phyloP scores from a whole-genome alignment of 345 rosid genomes.

The Chamaenerion angustifolium region DNA sequence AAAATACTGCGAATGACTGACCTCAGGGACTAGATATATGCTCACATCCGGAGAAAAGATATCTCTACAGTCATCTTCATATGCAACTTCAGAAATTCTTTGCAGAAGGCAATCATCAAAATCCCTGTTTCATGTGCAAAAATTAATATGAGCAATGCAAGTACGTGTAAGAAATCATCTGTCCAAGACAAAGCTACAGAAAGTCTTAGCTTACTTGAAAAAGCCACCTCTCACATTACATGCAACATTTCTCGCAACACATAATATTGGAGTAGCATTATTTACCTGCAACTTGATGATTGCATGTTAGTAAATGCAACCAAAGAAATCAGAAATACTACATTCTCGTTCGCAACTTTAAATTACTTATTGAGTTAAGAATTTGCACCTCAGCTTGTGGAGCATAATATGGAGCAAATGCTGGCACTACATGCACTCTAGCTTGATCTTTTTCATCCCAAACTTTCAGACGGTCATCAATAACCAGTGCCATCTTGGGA shows the following conservation, averaged over 20 bases:
- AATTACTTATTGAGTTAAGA: neutral
- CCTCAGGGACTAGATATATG: conserved; percentile 84
- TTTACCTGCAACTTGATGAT: conserved; percentile 42
- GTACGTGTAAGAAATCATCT: too few species aligned
- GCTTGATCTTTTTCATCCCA: conserved; percentile 99
- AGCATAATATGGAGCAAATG: conserved; percentile 94
- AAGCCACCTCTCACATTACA: conserved; percentile 95
- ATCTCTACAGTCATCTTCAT: conserved; percentile 60
- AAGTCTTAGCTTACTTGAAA: conserved; percentile 48
- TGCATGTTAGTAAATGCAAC: conserved; percentile 6
- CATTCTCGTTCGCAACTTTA: conserved; percentile 1
- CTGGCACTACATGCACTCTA: conserved; percentile 96
- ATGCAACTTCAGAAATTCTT: conserved; percentile 56
- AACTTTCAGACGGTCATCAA: conserved; percentile 93
- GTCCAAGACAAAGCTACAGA: neutral
- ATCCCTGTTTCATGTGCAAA: conserved; percentile 42
- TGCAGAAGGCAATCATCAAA: conserved; percentile 85
- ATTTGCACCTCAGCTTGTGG: conserved; percentile 80
- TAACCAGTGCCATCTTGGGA: conserved; percentile 93
- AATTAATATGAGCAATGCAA: neutral
- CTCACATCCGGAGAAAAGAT: conserved; percentile 82
- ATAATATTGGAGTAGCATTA: conserved; percentile 65
- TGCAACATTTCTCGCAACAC: conserved; percentile 91
- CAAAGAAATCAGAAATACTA: neutral
- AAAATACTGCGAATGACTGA: conserved; percentile 19